Evolutionary conservation across 352 stramenopile genomes (phyloP).

Genomic region (Globisporangium spinosum): DNA sequence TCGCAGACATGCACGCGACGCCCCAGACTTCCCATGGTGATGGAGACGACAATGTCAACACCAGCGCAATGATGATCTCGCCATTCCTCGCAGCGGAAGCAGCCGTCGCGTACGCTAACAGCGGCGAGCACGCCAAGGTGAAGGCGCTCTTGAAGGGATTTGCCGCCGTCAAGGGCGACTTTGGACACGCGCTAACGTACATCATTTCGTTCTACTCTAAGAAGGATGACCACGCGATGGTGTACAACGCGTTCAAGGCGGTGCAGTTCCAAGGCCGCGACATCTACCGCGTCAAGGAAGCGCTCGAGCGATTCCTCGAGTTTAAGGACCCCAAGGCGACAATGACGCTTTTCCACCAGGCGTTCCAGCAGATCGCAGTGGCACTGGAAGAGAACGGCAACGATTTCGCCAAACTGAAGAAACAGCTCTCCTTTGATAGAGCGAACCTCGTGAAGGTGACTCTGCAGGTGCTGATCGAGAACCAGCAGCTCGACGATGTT

Average conservation of each 20-base stretch:
- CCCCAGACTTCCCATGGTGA: not conserved
- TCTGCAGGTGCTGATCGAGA: conserved; percentile 33
- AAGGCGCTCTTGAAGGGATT: conserved; percentile 44
- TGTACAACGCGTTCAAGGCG: conserved; percentile 41
- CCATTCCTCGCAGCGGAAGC: conserved; percentile 33
- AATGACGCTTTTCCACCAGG: conserved; percentile 32
- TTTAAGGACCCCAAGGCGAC: conserved; percentile 33
- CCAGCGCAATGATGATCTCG: conserved; percentile 19
- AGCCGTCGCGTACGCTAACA: conserved; percentile 36
- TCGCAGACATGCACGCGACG: conserved; percentile 9
- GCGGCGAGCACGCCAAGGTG: conserved; percentile 45
- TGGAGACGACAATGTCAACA: not conserved
- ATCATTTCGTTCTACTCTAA: conserved; percentile 27
- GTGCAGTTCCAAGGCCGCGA: conserved; percentile 37
- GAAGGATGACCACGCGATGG: conserved; percentile 28
- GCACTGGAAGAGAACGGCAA: conserved; percentile 21
- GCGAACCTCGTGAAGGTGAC: conserved; percentile 20
- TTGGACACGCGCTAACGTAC: conserved; percentile 30
- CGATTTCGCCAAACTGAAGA: conserved; percentile 4
- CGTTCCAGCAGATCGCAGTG: conserved; percentile 28
- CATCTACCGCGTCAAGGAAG: conserved; percentile 42
- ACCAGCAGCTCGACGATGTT: conserved; percentile 28
- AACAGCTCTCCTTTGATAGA: conserved; percentile 15
- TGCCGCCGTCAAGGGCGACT: conserved; percentile 24
- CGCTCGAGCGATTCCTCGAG: conserved; percentile 40